Base-by-base conservation (phyloP, 225 moss, liverwort and hornwort species). In the Polytrichum commune region DNA sequence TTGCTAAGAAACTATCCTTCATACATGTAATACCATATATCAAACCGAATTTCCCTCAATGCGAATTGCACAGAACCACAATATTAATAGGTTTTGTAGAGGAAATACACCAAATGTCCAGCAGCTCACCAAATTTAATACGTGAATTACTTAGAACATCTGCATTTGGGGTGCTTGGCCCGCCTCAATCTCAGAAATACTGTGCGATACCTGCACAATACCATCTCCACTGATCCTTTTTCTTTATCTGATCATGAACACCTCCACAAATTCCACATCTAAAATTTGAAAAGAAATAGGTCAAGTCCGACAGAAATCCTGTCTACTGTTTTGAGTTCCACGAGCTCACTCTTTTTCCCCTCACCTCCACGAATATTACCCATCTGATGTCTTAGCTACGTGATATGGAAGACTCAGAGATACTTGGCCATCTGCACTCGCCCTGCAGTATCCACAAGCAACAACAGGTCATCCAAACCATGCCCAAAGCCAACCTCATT, bases 101-200 rank as follows among this genome's bases (percentile, higher is more conserved):
- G 26, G 53, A 58, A 58, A 19, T 63, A 13, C 63, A 7, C 63
- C 9, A 25, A 27, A 63, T 18, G 64, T 65, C 64, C 64, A 29
- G 25, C 32, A 66, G 75, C 78, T 68, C 72, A 94, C 95, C 97
- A 83, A 98, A 98, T 78, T 98, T 98, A 29, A 98, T 89, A 66
- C 85, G 82, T 58, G 95, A 85, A 77, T 98, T 98, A 81, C 97
- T 95, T 61, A 95, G 84, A 75, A 98, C 91, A 78, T 98, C 97
- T 62, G 97, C 95, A 77, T 98, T 98, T 32, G 26, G 26, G 97
- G 94, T 55, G 97, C 95, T 72, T 91, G 91, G 22, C 97, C 97
- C 53, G 90, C 90, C 67, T 85, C 88, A 53, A 93, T 91, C 75
- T 91, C 95, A 60, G 77, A 83, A 73, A 98, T 87, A 75, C 90